Evolutionary conservation across 176 grass and related monocot species (phyloP).

Genomic region (Carex littledalei): DNA sequence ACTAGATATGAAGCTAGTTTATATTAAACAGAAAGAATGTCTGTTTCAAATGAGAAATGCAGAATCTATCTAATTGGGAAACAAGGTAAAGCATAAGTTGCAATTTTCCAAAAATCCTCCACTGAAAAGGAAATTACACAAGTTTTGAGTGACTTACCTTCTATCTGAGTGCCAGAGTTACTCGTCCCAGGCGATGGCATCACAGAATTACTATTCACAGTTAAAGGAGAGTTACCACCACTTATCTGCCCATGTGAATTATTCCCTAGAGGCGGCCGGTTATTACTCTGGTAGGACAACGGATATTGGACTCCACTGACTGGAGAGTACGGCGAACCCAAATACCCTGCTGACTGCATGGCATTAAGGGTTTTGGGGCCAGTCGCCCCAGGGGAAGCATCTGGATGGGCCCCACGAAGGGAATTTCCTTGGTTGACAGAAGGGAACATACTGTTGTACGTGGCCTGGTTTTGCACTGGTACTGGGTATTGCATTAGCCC

Average conservation of each 20-base stretch:
- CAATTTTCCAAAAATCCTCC: not conserved
- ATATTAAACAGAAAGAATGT: not conserved
- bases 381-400: slow-evolving; percentile 34
- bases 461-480: slow-evolving; percentile 92
- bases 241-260: slow-evolving; percentile 14
- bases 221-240: slow-evolving; percentile 15
- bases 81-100: not conserved
- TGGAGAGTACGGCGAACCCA: slow-evolving; percentile 31
- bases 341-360: slow-evolving; percentile 47
- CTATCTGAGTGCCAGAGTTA: slow-evolving; percentile 19
- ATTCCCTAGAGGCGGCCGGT: slow-evolving; percentile 3
- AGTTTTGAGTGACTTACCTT: slow-evolving; percentile 2
- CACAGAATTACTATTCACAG: slow-evolving; percentile 19
- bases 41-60: not conserved
- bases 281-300: slow-evolving; percentile 23
- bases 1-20: not conserved
- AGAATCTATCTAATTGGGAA: slow-evolving; percentile 2
- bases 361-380: slow-evolving; percentile 60
- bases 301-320: slow-evolving; percentile 34
- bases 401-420: slow-evolving; percentile 53
- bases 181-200: slow-evolving; percentile 6
- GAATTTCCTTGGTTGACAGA: slow-evolving; percentile 63
- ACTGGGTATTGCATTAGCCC: slow-evolving; percentile 85
- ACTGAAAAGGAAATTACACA: not conserved
- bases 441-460: slow-evolving; percentile 62